These are phyloP conservation scores for Knoxdaviesia capensis DNA, from an alignment of 2,329 filamentous ascomycete genomes.

Conservation along the genomic window DNA sequence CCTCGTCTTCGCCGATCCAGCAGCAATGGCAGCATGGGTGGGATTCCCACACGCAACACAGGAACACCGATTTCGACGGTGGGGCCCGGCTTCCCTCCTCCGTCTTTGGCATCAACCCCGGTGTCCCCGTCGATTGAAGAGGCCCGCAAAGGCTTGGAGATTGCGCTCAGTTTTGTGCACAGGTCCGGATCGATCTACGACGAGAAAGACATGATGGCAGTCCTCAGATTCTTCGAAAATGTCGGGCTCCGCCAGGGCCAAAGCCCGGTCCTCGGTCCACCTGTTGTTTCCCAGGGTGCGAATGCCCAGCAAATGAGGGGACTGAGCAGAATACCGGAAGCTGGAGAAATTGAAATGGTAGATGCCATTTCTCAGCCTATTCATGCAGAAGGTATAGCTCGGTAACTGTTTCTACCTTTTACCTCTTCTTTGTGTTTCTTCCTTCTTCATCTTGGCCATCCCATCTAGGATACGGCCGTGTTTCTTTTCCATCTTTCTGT, in stretches of 20 bases:
- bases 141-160: slow-evolving; percentile 4
- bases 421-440: no score
- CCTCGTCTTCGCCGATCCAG: neutral
- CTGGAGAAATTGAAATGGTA: slow-evolving; percentile 2
- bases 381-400: slow-evolving; percentile 2
- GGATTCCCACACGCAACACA: no score
- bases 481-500: neutral
- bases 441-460: no score
- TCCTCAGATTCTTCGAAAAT: slow-evolving; percentile 6
- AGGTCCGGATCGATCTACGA: slow-evolving; percentile 2
- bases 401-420: neutral
- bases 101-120: neutral
- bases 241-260: slow-evolving; percentile 2
- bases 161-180: slow-evolving; percentile 4
- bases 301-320: neutral
- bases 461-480: no score
- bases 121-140: slow-evolving; percentile 4
- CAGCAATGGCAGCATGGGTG: neutral
- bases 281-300: neutral
- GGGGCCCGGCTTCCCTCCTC: neutral
- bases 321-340: slow-evolving; percentile 2
- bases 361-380: neutral
- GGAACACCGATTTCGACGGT: neutral
- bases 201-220: slow-evolving; percentile 4
- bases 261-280: neutral